phyloP scores from a whole-genome alignment of 257 asterid species.

The Nicotiana paniculata region DNA sequence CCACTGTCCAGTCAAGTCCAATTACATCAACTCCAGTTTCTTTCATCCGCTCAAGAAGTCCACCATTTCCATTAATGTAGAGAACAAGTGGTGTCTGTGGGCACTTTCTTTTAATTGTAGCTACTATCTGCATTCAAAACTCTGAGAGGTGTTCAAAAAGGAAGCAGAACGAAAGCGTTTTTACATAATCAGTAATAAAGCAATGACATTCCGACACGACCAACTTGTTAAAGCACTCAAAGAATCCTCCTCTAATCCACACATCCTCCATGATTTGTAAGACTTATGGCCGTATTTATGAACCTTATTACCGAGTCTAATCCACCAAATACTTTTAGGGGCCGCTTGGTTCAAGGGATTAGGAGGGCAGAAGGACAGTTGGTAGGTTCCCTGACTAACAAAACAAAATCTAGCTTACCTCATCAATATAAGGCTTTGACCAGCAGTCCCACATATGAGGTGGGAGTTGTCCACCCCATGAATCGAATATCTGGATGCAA shows the following conservation, averaged over 20 bases:
- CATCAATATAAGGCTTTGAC: conserved; percentile 90
- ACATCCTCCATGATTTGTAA: conserved; percentile 27
- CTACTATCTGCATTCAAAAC: conserved; percentile 58
- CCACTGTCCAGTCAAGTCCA: conserved; percentile 97
- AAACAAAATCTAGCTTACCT: conserved; percentile 42
- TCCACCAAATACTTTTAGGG: neutral
- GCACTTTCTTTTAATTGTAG: conserved; percentile 59
- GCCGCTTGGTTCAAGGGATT: neutral
- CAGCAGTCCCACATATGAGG: conserved; percentile 76
- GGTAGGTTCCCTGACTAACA: neutral
- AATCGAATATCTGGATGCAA: conserved; percentile 89
- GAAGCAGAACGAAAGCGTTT: neutral
- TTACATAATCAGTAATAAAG: neutral
- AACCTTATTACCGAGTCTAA: neutral
- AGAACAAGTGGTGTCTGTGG: conserved; percentile 85
- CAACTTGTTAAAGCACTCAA: neutral
- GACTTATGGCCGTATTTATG: neutral
- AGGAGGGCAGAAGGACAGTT: neutral
- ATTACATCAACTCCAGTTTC: conserved; percentile 89
- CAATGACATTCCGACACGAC: neutral
- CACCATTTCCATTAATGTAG: conserved; percentile 93
- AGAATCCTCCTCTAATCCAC: neutral
- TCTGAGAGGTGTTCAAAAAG: conserved; percentile 18
- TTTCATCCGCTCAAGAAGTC: conserved; percentile 87
- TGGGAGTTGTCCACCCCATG: conserved; percentile 76